Evolutionary conservation across 306 rosid genomes (phyloP).

Genomic region (Calophaca sinica): DNA sequence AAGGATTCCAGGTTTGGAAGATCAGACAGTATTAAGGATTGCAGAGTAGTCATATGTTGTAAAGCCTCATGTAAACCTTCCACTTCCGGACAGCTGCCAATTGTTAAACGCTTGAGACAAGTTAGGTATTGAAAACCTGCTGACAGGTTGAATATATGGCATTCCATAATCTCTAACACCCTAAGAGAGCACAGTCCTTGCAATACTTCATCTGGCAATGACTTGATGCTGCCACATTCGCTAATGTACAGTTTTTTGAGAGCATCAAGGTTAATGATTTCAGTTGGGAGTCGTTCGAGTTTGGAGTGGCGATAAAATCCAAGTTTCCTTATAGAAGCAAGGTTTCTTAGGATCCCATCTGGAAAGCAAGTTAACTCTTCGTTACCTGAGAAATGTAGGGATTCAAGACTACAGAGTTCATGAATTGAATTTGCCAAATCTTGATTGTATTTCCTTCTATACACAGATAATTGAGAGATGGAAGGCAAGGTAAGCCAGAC

Average conservation of each 20-base stretch:
- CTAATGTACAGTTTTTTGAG: not conserved
- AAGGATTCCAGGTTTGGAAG: slow-evolving; percentile 16
- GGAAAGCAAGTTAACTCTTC: not conserved
- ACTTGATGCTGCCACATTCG: not conserved
- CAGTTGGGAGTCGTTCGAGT: slow-evolving; percentile 17
- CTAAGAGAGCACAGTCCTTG: not conserved
- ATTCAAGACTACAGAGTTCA: slow-evolving; percentile 8
- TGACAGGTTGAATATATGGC: not conserved
- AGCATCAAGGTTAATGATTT: not conserved
- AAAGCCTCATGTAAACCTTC: slow-evolving; percentile 30
- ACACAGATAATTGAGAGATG: not conserved
- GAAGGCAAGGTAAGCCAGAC: slow-evolving; percentile 10
- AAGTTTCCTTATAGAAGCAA: not conserved
- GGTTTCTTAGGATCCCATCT: too few species aligned
- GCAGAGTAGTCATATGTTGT: not conserved
- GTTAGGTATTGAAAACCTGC: not conserved
- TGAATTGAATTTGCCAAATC: not conserved
- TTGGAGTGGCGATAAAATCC: rapidly evolving
- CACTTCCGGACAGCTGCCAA: not conserved
- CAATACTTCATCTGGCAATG: slow-evolving; percentile 21
- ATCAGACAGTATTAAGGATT: not conserved
- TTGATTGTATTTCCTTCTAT: not conserved
- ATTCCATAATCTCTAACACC: rapidly evolving
- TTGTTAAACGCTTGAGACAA: not conserved
- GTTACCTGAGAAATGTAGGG: not conserved